These are phyloP conservation scores for Biscogniauxia mediterranea DNA, from an alignment of 2,329 filamentous ascomycete genomes.

Conservation along the genomic window DNA sequence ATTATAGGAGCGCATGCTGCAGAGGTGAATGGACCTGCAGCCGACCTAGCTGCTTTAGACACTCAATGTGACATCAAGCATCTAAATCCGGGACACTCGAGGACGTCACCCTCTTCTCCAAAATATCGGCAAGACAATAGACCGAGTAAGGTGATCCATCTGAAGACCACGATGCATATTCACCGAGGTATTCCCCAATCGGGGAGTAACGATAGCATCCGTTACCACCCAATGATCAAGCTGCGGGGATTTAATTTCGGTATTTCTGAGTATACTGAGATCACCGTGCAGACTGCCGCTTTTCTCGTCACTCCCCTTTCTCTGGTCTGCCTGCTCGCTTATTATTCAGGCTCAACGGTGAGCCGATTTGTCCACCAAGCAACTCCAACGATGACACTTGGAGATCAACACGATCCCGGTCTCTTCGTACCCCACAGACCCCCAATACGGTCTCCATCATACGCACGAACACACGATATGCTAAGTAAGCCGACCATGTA, in stretches of 20 bases:
- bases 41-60: neutral
- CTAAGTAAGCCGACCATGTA: neutral
- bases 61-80: neutral
- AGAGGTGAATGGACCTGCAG: neutral
- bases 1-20: neutral
- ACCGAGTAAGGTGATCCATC: neutral
- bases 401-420: slow-evolving; percentile 3
- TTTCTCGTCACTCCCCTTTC: neutral
- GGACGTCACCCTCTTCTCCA: neutral
- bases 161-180: neutral
- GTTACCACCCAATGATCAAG: neutral
- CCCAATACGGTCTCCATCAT: slow-evolving; percentile 11
- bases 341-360: slow-evolving; percentile 7
- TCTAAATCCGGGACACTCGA: neutral
- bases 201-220: neutral
- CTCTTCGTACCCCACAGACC: slow-evolving; percentile 19
- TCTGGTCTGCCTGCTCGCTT: neutral
- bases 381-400: neutral
- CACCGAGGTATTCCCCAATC: neutral
- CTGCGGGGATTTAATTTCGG: neutral
- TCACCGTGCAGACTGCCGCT: neutral
- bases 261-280: neutral
- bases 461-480: slow-evolving; percentile 2
- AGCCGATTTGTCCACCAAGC: slow-evolving; percentile 10
- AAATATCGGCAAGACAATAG: neutral